phyloP scores from a whole-genome alignment of 192 early-diverging fungal species.

The Rhizophagus sp. region DNA sequence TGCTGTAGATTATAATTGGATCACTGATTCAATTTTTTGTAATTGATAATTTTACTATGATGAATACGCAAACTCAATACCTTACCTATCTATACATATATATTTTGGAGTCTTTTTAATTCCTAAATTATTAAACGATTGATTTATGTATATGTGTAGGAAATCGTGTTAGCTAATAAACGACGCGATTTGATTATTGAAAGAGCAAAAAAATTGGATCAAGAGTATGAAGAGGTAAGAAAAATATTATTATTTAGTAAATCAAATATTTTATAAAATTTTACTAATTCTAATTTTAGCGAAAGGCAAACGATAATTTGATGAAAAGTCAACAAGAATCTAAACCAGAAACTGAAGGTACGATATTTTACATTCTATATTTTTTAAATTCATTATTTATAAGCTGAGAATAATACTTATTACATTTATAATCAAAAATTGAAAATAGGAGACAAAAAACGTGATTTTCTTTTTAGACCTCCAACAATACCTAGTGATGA shows the following conservation, averaged over 20 bases:
- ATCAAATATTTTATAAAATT: not conserved
- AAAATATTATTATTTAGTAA: not conserved
- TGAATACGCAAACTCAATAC: not conserved
- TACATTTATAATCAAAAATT: not conserved
- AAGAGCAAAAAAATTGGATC: conserved; percentile 24
- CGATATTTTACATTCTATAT: too few species aligned
- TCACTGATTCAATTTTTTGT: not conserved
- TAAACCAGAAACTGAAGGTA: not conserved
- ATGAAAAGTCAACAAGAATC: not conserved
- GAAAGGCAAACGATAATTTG: not conserved
- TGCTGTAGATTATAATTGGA: too few species aligned
- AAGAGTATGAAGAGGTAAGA: conserved; percentile 19
- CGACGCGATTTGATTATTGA: conserved; percentile 15
- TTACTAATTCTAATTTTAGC: not conserved
- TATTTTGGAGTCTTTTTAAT: too few species aligned
- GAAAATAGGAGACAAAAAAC: not conserved
- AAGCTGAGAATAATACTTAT: too few species aligned
- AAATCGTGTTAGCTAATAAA: conserved; percentile 10
- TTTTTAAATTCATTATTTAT: not conserved
- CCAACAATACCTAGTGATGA: conserved; percentile 1
- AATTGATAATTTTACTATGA: not conserved
- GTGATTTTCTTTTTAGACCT: not conserved
- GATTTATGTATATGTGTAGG: conserved; percentile 2
- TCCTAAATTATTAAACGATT: not conserved
- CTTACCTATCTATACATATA: too few species aligned